phyloP scores from a whole-genome alignment of 2,329 filamentous ascomycete species.

The Echinosphaeria canescens region DNA sequence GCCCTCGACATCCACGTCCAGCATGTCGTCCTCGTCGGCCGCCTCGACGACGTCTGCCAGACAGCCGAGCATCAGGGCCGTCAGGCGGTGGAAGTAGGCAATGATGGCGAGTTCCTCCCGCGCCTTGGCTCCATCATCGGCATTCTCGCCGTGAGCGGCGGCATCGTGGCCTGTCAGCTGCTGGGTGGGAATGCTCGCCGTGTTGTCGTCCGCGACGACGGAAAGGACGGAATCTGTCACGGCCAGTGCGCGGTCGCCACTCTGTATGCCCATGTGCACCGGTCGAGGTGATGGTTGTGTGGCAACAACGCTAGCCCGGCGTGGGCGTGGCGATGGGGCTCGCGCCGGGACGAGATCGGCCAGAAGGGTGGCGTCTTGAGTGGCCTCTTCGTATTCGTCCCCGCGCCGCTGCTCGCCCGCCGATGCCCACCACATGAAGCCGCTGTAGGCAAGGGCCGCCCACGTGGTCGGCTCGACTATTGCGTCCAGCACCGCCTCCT shows the following conservation, averaged over 20 bases:
- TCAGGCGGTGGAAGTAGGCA: constrained; percentile 63
- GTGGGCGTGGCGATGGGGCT: constrained; percentile 10
- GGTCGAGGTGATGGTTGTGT: no score
- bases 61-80: constrained; percentile 38
- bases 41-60: constrained; percentile 36
- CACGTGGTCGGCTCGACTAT: constrained; percentile 42
- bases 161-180: no score
- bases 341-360: constrained; percentile 21
- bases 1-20: constrained; percentile 8
- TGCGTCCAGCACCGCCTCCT: constrained; percentile 27
- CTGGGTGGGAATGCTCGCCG: no score
- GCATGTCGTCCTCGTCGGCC: constrained; percentile 18
- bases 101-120: constrained; percentile 48
- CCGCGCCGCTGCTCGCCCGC: constrained; percentile 49
- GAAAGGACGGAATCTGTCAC: constrained; percentile 22
- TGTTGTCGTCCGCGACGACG: constrained; percentile 14
- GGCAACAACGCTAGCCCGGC: background rate
- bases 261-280: constrained; percentile 4
- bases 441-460: constrained; percentile 57
- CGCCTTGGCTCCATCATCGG: constrained; percentile 21
- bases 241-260: constrained; percentile 1
- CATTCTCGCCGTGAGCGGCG: constrained; percentile 5
- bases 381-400: constrained; percentile 34
- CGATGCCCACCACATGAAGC: constrained; percentile 82
- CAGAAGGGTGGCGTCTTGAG: constrained; percentile 30